Percentiles rank a stretch among this genome's conserved stretches.
Conservation (phyloP, 1,284 basidiomycete genomes). For the Mycosarcoma mackinlayi region DNA sequence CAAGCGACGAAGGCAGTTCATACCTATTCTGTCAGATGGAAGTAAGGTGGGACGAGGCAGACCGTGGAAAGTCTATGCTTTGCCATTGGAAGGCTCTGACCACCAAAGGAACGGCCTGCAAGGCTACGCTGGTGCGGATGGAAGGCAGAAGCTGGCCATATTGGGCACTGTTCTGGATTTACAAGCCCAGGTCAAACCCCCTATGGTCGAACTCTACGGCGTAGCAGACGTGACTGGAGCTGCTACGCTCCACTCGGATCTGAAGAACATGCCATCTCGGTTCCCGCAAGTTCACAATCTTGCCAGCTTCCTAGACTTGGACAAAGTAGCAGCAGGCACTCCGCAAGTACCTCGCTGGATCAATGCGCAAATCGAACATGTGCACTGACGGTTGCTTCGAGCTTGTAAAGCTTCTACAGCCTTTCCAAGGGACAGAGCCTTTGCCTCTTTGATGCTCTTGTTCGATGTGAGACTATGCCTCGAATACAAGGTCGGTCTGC, state of each 20-base stretch:
- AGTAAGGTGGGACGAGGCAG: not conserved
- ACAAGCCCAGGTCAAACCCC: not conserved
- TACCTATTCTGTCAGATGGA: not conserved
- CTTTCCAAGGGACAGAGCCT: too few relatives aligned
- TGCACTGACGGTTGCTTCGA: too few relatives aligned
- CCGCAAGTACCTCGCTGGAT: not conserved
- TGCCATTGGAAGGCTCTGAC: not conserved
- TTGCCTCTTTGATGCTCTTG: too few relatives aligned
- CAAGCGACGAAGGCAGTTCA: not conserved
- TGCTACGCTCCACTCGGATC: not conserved
- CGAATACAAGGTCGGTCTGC: too few relatives aligned
- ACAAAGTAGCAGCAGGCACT: conserved; percentile 1
- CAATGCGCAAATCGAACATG: too few relatives aligned
- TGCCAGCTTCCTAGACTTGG: not conserved
- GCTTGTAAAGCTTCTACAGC: too few relatives aligned
- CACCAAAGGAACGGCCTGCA: not conserved
- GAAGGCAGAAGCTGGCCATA: not conserved
- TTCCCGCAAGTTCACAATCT: not conserved
- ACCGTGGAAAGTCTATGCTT: not conserved
- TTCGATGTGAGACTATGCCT: too few relatives aligned
- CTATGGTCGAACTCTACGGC: conserved; percentile 1
- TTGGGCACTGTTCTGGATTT: not conserved
- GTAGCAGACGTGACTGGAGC: not conserved
- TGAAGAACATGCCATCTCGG: not conserved
- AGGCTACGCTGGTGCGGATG: not conserved